Percentiles rank a stretch among this genome's conserved stretches.
Conservation (phyloP, 257 asterid species). For the Scutellaria minor region DNA sequence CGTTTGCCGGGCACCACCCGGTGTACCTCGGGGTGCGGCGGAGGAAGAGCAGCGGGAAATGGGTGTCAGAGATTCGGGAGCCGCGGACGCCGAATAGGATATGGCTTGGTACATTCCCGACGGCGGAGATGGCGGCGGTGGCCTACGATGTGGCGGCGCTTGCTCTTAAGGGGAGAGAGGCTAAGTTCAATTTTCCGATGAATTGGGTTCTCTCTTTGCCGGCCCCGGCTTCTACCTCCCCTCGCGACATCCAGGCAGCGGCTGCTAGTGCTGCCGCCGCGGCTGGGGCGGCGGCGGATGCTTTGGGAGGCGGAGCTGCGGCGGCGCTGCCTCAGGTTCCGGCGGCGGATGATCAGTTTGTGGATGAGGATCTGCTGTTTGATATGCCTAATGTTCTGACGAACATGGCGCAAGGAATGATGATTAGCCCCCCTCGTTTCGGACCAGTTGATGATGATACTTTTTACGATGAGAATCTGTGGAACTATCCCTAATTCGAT, state of each 20-base stretch:
- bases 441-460: conserved; percentile 38
- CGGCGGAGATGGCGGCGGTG: conserved; percentile 63
- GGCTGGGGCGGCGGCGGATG: conserved; percentile 67
- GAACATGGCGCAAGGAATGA: conserved; percentile 78
- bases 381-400: conserved; percentile 71
- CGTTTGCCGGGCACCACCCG: conserved; percentile 47
- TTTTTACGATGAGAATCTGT: conserved; percentile 42
- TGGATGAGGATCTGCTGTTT: conserved; percentile 73
- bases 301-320: conserved; percentile 6
- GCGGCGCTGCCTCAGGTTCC: background rate
- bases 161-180: conserved; percentile 51
- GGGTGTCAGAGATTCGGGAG: conserved; percentile 72
- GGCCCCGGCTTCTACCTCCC: conserved; percentile 58
- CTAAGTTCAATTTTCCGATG: conserved; percentile 57
- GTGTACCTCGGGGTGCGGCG: conserved; percentile 62
- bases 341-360: conserved; percentile 36
- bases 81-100: conserved; percentile 58
- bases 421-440: conserved; percentile 71
- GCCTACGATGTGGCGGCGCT: conserved; percentile 68
- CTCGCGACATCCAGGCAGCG: conserved; percentile 65
- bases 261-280: conserved; percentile 70
- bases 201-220: conserved; percentile 52
- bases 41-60: conserved; percentile 57
- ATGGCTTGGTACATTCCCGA: conserved; percentile 66
- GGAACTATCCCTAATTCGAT: conserved; percentile 54